These are phyloP conservation scores for Phaeomoniella chlamydospora DNA, from an alignment of 2,329 filamentous ascomycete genomes.

Conservation along the genomic window DNA sequence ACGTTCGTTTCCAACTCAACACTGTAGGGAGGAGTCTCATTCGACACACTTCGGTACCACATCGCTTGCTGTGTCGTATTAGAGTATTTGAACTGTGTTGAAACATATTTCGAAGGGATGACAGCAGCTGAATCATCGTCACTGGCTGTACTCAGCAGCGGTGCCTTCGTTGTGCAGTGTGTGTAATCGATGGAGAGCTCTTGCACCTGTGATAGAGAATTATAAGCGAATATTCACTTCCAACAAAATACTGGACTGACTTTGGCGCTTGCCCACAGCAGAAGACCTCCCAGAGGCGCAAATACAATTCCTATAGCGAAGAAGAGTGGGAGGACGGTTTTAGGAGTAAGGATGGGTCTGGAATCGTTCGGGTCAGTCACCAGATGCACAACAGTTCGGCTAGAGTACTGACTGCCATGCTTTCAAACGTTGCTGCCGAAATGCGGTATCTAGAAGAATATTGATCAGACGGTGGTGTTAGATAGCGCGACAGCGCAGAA, in stretches of 20 bases:
- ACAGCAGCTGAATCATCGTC: slow-evolving; percentile 6
- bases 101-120: slow-evolving; percentile 46
- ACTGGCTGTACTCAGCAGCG: not conserved
- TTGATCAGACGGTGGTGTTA: slow-evolving; percentile 5
- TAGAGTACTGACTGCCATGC: slow-evolving; percentile 76
- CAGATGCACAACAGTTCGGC: slow-evolving; percentile 5
- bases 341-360: slow-evolving; percentile 87
- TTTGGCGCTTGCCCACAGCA: slow-evolving; percentile 73
- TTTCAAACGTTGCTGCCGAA: slow-evolving; percentile 90
- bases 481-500: slow-evolving; percentile 5
- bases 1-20: slow-evolving; percentile 23
- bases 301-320: slow-evolving; percentile 85
- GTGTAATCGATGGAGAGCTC: slow-evolving; percentile 89
- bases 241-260: slow-evolving; percentile 30
- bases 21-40: slow-evolving; percentile 11
- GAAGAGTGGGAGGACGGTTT: slow-evolving; percentile 83
- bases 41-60: slow-evolving; percentile 12
- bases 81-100: slow-evolving; percentile 55
- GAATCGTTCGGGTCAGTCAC: slow-evolving; percentile 10
- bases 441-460: slow-evolving; percentile 63
- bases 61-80: slow-evolving; percentile 20
- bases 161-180: slow-evolving; percentile 40
- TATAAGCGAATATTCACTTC: slow-evolving; percentile 4
- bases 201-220: slow-evolving; percentile 50
- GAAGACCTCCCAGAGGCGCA: slow-evolving; percentile 74